Evolutionary conservation across 139 green algal species (phyloP), one percentile per base, ranked within the genome.

Genomic region (Chara braunii): DNA sequence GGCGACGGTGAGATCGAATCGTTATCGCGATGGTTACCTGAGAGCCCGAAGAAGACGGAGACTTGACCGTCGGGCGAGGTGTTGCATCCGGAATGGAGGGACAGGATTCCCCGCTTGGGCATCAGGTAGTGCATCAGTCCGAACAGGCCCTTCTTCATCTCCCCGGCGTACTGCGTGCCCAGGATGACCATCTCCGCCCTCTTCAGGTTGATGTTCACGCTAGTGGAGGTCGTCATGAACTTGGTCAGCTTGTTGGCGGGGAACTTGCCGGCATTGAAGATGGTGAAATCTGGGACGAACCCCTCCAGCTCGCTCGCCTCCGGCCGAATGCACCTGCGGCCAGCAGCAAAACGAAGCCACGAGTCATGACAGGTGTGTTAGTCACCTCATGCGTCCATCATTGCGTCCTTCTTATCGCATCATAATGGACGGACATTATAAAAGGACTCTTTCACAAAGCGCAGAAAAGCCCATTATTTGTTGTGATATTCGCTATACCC

Each of bases 91-190:
- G 82, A 87, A 80, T 97, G 91, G 23, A 70, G 61, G 2, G 90
- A 90, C 36, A 97, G 81, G 32, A 92, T 84, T 68, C 81, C 82
- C 9, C 56, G 70, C 37, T 85, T 86, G 48, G 90, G 90, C 85
- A 95, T 90, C 24, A 90, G 73, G 81, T 95, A 96, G 73, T 96
- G 83, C 84, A 97, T 92, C 12, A 91, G 63, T 18, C 68, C 77
- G 68, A 89, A 87, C 29, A 94, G 72, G 23, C 84, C 61, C 80
- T 95, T 95, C 80, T 95, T 95, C 87, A 96, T 96, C 78, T 95
- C 89, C 1, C 89, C 89, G 6, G 71, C 62, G 31, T 79, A 97
- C 69, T 89, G 75, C 0, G 88, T 96, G 24, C 91, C 88, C 68
- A 91, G 50, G 51, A 92, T 89, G 31, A 85, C 73, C 63, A 83